Conservation (phyloP, 441 rosid species). For the Aquilaria agallochum region DNA sequence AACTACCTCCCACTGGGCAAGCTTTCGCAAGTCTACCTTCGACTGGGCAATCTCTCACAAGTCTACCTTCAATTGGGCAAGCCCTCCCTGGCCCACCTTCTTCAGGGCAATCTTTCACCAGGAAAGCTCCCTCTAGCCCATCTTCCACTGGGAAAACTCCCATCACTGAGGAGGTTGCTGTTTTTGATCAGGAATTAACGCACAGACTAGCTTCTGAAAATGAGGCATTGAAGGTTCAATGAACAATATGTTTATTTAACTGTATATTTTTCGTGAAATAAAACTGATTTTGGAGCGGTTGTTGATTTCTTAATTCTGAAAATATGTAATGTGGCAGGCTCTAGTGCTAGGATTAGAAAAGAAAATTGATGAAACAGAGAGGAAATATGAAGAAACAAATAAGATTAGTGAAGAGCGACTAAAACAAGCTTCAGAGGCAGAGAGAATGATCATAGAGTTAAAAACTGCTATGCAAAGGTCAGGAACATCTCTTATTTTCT, state of each 20-base stretch:
- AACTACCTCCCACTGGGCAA: too few relatives aligned
- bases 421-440: conserved; percentile 73
- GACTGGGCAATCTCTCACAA: too few relatives aligned
- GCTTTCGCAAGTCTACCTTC: too few relatives aligned
- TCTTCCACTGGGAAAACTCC: too few relatives aligned
- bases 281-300: neutral
- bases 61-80: too few relatives aligned
- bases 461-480: conserved; percentile 89
- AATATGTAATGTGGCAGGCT: conserved; percentile 40
- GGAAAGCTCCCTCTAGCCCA: too few relatives aligned
- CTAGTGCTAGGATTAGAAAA: conserved; percentile 73
- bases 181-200: too few relatives aligned
- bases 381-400: conserved; percentile 71
- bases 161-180: too few relatives aligned
- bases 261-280: too few relatives aligned
- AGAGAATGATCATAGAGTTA: conserved; percentile 73
- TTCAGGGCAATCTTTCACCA: too few relatives aligned
- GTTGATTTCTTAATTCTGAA: conserved; percentile 14
- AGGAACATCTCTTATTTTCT: conserved; percentile 9
- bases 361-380: conserved; percentile 81
- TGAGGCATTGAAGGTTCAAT: neutral
- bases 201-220: too few relatives aligned
- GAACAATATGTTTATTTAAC: neutral
- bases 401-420: conserved; percentile 81
- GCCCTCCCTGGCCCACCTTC: too few relatives aligned